phyloP scores from a whole-genome alignment of 108 stramenopile genomes.

The Nitzschia sp. region DNA sequence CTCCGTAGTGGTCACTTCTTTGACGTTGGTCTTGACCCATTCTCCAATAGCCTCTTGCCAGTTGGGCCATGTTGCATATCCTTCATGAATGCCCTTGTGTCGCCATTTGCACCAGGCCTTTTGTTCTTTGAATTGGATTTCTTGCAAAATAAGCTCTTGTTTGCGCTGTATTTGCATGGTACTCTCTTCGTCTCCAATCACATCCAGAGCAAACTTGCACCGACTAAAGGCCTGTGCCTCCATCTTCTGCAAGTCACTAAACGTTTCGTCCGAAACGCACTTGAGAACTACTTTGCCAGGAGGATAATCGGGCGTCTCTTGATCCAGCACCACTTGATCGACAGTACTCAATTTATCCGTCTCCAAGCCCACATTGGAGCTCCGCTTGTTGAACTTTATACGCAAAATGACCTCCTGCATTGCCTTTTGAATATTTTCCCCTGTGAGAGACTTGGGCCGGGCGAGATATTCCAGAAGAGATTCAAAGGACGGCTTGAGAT shows the following conservation, averaged over 20 bases:
- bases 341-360: slow-evolving; percentile 1
- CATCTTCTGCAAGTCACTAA: slow-evolving; percentile 28
- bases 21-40: slow-evolving; percentile 21
- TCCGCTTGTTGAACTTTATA: slow-evolving; percentile 23
- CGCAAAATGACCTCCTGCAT: slow-evolving; percentile 24
- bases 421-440: slow-evolving; percentile 37
- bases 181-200: slow-evolving; percentile 21
- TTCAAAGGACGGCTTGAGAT: slow-evolving; percentile 28
- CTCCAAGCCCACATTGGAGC: not conserved
- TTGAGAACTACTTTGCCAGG: slow-evolving; percentile 33
- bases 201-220: slow-evolving; percentile 37
- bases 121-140: slow-evolving; percentile 34
- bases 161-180: slow-evolving; percentile 17
- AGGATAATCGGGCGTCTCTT: slow-evolving; percentile 28
- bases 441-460: slow-evolving; percentile 26
- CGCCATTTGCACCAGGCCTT: slow-evolving; percentile 50
- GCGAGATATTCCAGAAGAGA: slow-evolving; percentile 39
- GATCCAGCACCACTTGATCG: slow-evolving; percentile 34
- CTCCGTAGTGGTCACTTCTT: not conserved
- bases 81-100: slow-evolving; percentile 53
- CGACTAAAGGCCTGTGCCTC: slow-evolving; percentile 36
- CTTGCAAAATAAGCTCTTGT: slow-evolving; percentile 29
- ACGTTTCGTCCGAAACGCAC: slow-evolving; percentile 37
- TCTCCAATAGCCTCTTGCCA: slow-evolving; percentile 38
- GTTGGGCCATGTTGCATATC: slow-evolving; percentile 48